Evolutionary conservation across 768 basidiomycete species (phyloP), one percentile per base, ranked within the genome.

Genomic region (Macrocybe gigantea): DNA sequence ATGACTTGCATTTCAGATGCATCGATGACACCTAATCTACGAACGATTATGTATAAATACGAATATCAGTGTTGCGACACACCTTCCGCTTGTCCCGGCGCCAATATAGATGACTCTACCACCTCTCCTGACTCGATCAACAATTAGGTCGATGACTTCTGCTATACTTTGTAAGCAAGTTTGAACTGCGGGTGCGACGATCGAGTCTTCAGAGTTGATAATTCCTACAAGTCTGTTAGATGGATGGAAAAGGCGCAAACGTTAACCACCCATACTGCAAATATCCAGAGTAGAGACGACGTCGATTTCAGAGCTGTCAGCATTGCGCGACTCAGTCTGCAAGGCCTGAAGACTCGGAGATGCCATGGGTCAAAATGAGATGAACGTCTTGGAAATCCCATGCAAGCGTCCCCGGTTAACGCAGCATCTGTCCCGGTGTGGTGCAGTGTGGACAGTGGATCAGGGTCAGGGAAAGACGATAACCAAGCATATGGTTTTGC

Each of bases 51-150:
- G 48, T 7, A 30, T 33, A 9, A 6, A 33, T 29, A 34, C 47
- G 6, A 41, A 38, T 10, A 13, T 22, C 12, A 11, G 40, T 30
- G 37, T 11, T 45, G 33, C 40, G 30, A 52, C 50, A 32, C 38
- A 64, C 66, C 65, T 59, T 35, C 67, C 67, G 22, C 65, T 67
- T 7, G 60, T 63, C n/a, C 67, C 67, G 5, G 67, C 65, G 33
- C 67, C 67, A 50, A 68, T 61, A 48, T 66, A 67, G 22, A 69
- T 37, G 14, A 69, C 50, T 32, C 67, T 57, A 22, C 67, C 67
- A 29, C 60, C 58, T 10, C 57, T 43, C 40, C 48, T 49, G 33
- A 65, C 55, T 12, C 64, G 53, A 14, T 58, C 58, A 5, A 57
- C 58, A 39, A 65, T 64, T 3, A 53, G 47, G 49, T 67, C 66